Base-by-base conservation (phyloP, 2,329 filamentous ascomycete species). In the Ceratocystiopsis sp. region DNA sequence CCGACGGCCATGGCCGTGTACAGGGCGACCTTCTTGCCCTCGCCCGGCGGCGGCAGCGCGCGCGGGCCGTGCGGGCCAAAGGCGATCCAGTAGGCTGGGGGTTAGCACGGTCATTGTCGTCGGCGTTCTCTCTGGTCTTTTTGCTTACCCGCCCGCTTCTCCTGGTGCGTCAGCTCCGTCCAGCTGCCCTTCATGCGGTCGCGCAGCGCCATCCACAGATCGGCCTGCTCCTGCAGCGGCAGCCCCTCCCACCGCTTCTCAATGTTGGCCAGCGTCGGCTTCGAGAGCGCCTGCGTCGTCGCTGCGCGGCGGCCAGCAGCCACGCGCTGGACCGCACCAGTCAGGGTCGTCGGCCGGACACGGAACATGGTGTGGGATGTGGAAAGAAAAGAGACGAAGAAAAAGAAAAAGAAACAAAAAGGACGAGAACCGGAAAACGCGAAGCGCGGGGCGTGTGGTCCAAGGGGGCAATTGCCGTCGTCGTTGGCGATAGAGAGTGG, bases 231-330 rank as follows among this genome's bases (percentile, higher is more conserved):
- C 73, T 94, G 86, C 51, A 91, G 85, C 47, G 89, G 87, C 84
- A 96, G 87, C 51, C 71, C 76, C 72, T 98, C 91, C 91, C 91
- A 98, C 71, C 91, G 76, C 80, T 94, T 95, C 79, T 98, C 91
- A 60, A 98, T 96, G 68, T 93, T 86, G 66, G 85, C 84, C 59
- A 98, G 77, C 46, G 85, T 95, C 55, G 93, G 91, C 72, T 95
- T 96, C 59, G 87, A 93, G 67, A 98, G 93, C 61, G 89, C 87
- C 64, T 94, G 86, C 55, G 83, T 83, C 55, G 81, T 76, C 57
- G 75, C 68, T 59, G 66, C 65, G 50, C 65, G 61, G 55, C 64
- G 63, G 25, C 25, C 10, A 8, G 66, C 60, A 55, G 66, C 60
- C 45, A 59, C 56, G 52, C 56, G 54, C 41, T 41, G n/a, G 9